Evolutionary conservation across 208 protist species (phyloP).

Genomic region (Porcisia hertigi): DNA sequence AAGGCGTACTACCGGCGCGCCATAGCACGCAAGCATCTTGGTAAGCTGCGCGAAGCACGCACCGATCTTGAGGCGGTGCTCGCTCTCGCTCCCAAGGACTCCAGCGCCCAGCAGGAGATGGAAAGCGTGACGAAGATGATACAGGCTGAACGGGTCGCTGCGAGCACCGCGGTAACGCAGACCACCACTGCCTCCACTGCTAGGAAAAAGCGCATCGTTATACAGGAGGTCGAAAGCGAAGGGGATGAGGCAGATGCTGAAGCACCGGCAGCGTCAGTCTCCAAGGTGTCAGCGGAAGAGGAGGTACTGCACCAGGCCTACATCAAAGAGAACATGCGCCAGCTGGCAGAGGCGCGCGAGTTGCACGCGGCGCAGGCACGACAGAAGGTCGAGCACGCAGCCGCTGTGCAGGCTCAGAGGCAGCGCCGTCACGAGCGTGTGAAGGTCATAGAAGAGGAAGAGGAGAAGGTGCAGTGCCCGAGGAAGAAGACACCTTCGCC

Average conservation of each 20-base stretch:
- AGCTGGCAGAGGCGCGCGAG: constrained; percentile 28
- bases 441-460: constrained; percentile 73
- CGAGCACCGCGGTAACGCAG: neutral
- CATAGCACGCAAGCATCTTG: constrained; percentile 78
- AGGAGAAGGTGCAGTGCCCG: constrained; percentile 2
- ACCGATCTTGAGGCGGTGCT: constrained; percentile 85
- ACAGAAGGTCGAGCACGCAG: constrained; percentile 32
- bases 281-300: constrained; percentile 24
- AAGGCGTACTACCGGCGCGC: constrained; percentile 91
- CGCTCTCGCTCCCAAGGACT: constrained; percentile 73
- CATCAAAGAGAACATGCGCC: constrained; percentile 47
- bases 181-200: neutral
- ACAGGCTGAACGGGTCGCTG: constrained; percentile 44
- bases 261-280: neutral
- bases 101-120: constrained; percentile 67
- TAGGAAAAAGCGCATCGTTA: constrained; percentile 75
- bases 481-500: constrained; percentile 10
- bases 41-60: constrained; percentile 85
- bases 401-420: constrained; percentile 29
- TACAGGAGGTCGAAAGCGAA: constrained; percentile 86
- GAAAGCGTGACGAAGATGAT: constrained; percentile 75
- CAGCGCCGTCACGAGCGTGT: constrained; percentile 59
- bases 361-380: constrained; percentile 36
- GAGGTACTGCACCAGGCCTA: constrained; percentile 30
- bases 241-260: constrained; percentile 41